These are phyloP conservation scores for Erigeron canadensis DNA, from an alignment of 129 eudicot genomes.

Conservation along the genomic window DNA sequence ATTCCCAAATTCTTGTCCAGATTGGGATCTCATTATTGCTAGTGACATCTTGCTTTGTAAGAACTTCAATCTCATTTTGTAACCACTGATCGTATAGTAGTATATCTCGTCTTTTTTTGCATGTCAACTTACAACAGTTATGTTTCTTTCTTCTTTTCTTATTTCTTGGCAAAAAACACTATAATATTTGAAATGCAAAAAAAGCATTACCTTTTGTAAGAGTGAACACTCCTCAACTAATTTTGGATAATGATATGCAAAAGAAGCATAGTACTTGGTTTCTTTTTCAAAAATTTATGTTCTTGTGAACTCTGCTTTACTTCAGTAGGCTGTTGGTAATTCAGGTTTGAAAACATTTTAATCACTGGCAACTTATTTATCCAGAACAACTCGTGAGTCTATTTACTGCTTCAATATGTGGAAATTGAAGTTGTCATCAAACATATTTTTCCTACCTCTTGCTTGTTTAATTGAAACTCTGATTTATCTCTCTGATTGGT, in stretches of 20 bases:
- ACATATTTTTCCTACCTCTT: background rate
- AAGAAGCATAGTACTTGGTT: background rate
- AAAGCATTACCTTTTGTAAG: background rate
- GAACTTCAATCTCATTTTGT: conserved; percentile 23
- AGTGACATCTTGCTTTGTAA: conserved; percentile 93
- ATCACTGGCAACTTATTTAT: background rate
- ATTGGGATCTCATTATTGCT: conserved; percentile 90
- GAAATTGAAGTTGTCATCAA: background rate
- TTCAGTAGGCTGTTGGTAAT: no score
- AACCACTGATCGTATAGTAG: no score
- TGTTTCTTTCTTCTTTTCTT: no score
- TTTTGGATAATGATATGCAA: background rate
- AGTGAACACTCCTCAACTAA: background rate
- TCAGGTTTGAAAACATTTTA: no score
- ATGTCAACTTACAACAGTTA: no score
- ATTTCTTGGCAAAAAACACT: no score
- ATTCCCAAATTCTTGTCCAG: conserved; percentile 66
- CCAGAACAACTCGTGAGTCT: background rate
- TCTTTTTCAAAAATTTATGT: background rate
- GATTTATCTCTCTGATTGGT: background rate
- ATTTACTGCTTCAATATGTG: background rate
- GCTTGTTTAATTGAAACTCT: background rate
- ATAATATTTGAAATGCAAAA: background rate
- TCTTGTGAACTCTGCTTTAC: background rate
- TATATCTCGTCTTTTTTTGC: no score